A percentile compares a stretch with the other conserved stretches of the same genome.
These are phyloP conservation scores for Plasmodium yoelii DNA, from an alignment of 169 alveolate genomes.

Conservation along the genomic window DNA sequence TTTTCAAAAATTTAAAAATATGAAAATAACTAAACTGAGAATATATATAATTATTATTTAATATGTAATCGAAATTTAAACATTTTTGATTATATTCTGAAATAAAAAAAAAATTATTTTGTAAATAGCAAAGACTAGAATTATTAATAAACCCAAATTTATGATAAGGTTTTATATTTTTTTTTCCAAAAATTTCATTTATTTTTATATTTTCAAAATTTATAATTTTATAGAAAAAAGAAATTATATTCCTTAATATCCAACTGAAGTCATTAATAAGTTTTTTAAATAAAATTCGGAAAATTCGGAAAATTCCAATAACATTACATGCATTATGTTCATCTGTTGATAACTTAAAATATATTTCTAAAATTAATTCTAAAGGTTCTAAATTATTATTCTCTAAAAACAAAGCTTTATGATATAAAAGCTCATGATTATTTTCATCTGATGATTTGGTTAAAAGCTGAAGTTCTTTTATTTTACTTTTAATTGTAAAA, in stretches of 20 bases:
- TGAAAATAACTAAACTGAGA: conserved; percentile 44
- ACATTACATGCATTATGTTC: conserved; percentile 65
- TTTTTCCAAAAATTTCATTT: neutral
- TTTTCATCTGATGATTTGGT: conserved; percentile 32
- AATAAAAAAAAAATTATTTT: conserved; percentile 30
- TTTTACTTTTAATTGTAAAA: conserved; percentile 63
- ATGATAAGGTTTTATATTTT: too few species aligned
- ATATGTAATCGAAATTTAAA: conserved; percentile 37
- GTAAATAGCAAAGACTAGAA: conserved; percentile 12
- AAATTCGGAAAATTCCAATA: conserved; percentile 56
- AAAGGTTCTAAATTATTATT: conserved; percentile 41
- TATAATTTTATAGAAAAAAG: too few species aligned
- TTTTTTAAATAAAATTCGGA: conserved; percentile 65
- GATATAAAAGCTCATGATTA: conserved; percentile 53
- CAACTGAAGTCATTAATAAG: conserved; percentile 5
- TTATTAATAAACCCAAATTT: neutral
- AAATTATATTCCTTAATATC: too few species aligned
- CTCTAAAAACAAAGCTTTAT: conserved; percentile 63
- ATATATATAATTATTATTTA: conserved; percentile 28
- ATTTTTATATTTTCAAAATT: neutral
- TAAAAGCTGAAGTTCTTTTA: conserved; percentile 56
- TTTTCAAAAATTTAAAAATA: conserved; percentile 43
- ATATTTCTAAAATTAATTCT: conserved; percentile 54
- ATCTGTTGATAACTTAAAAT: conserved; percentile 60
- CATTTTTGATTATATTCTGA: conserved; percentile 43